These are phyloP conservation scores for Berkeleyomyces rouxiae DNA, from an alignment of 2,329 filamentous ascomycete species.

Conservation along the genomic window DNA sequence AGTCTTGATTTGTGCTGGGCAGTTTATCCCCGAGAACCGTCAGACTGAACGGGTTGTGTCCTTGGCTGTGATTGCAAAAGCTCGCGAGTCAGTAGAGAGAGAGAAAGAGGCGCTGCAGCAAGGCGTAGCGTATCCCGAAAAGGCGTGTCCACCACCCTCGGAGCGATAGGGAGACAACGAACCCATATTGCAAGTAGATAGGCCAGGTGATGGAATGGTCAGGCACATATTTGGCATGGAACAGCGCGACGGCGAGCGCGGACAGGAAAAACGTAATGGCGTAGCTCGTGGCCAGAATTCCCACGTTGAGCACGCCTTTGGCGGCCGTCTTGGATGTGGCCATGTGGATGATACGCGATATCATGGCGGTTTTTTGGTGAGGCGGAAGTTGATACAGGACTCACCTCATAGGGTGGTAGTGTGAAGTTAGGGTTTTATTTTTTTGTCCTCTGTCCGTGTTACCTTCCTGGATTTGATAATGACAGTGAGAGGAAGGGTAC, in stretches of 20 bases:
- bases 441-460: no score
- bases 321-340: conserved; percentile 34
- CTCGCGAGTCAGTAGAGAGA: not conserved
- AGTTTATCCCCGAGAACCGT: conserved; percentile 29
- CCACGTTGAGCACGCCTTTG: conserved; percentile 30
- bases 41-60: conserved; percentile 36
- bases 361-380: not conserved
- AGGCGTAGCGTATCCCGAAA: not conserved
- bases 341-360: not conserved
- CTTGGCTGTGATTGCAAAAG: conserved; percentile 22
- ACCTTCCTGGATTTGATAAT: no score
- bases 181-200: conserved; percentile 44
- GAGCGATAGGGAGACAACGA: conserved; percentile 16
- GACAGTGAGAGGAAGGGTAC: no score
- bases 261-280: conserved; percentile 29
- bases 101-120: not conserved
- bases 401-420: not conserved
- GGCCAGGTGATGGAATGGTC: conserved; percentile 36
- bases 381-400: not conserved
- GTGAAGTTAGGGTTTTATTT: no score
- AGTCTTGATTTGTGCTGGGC: conserved; percentile 57
- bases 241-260: conserved; percentile 33
- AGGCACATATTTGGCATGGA: conserved; percentile 41
- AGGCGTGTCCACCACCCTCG: not conserved
- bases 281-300: conserved; percentile 27